phyloP scores from a whole-genome alignment of 2,329 filamentous ascomycete species.

The Penicillium griseofulvum region DNA sequence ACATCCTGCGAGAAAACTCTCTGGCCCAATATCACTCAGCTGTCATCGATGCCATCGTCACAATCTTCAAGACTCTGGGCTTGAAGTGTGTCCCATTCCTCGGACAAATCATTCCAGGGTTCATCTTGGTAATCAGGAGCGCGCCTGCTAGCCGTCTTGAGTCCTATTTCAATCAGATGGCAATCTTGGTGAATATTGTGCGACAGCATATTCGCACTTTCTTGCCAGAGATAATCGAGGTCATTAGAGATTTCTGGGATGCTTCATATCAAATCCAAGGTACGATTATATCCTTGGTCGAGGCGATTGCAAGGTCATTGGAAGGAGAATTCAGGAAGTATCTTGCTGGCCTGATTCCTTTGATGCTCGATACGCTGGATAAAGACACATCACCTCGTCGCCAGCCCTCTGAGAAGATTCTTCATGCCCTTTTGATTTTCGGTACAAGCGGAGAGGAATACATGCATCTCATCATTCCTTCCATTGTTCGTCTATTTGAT shows the following conservation, averaged over 20 bases:
- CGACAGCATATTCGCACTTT: conserved; percentile 94
- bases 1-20: conserved; percentile 84
- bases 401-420: conserved; percentile 80
- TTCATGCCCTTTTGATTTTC: conserved; percentile 95
- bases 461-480: conserved; percentile 97
- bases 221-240: conserved; percentile 78
- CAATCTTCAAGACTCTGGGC: conserved; percentile 94
- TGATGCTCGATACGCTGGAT: conserved; percentile 93
- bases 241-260: conserved; percentile 89
- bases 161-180: conserved; percentile 96
- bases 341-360: conserved; percentile 78
- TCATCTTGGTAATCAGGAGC: conserved; percentile 81
- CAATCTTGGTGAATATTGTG: conserved; percentile 89
- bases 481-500: conserved; percentile 92
- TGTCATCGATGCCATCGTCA: conserved; percentile 97
- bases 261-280: conserved; percentile 75
- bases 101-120: conserved; percentile 89
- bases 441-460: conserved; percentile 96
- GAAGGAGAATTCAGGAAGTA: conserved; percentile 99
- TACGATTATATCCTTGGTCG: conserved; percentile 87
- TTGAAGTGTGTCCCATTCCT: conserved; percentile 95
- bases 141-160: conserved; percentile 77
- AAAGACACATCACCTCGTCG: conserved; percentile 74
- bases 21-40: conserved; percentile 86
- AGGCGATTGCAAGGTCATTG: conserved; percentile 87